Percentiles rank a stretch among this genome's conserved stretches.
Evolutionary conservation across 2,329 filamentous ascomycete species (phyloP).

Genomic region (Sarocladium oryzae): DNA sequence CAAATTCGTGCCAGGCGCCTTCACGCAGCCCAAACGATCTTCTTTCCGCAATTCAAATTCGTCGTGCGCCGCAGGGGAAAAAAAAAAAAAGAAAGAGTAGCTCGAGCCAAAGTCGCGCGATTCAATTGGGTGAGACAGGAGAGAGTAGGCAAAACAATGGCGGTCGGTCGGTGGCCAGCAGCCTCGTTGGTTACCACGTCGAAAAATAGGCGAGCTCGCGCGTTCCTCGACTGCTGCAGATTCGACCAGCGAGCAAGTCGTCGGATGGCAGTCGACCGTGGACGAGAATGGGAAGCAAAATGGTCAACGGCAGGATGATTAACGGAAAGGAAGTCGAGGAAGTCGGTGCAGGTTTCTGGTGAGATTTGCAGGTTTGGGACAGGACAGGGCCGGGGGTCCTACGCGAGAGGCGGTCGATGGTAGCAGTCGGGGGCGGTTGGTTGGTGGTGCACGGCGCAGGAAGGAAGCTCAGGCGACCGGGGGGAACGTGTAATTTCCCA

Average conservation of each 20-base stretch:
- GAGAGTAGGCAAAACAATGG: background rate
- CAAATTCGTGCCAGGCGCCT: background rate
- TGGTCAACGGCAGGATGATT: background rate
- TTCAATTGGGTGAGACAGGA: background rate
- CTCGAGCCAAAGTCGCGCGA: background rate
- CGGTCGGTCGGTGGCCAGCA: background rate
- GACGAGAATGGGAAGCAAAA: background rate
- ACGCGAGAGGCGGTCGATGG: background rate
- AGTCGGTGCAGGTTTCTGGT: constrained; percentile 3
- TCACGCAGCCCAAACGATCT: background rate
- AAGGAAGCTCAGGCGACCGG: constrained; percentile 7
- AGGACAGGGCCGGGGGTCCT: background rate
- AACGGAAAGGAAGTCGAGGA: background rate
- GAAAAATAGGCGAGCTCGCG: background rate
- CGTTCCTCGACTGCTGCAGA: background rate
- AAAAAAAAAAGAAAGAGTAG: background rate
- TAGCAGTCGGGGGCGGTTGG: background rate
- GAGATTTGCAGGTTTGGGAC: constrained; percentile 1
- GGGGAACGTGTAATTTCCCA: constrained; percentile 10
- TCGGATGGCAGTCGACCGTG: background rate
- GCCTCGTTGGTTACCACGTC: background rate
- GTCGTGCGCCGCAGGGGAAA: background rate
- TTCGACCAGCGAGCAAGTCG: background rate
- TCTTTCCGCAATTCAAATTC: background rate
- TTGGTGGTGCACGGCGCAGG: background rate